These are phyloP conservation scores for Scutellaria minor DNA, from an alignment of 257 asterid species.

Conservation along the genomic window DNA sequence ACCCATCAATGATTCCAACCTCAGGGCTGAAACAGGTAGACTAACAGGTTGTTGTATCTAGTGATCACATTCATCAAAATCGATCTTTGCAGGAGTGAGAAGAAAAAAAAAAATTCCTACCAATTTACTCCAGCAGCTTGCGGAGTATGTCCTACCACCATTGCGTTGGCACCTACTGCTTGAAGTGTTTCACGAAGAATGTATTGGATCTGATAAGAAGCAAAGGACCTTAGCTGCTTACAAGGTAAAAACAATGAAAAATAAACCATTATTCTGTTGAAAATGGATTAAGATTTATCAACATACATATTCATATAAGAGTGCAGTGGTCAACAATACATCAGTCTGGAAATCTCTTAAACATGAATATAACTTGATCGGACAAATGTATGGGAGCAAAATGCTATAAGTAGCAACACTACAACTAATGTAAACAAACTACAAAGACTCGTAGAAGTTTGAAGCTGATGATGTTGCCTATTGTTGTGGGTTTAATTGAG, in stretches of 20 bases:
- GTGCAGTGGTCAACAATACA: background rate
- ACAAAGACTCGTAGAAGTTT: background rate
- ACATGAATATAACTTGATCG: background rate
- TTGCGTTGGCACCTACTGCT: constrained; percentile 83
- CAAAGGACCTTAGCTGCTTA: constrained; percentile 23
- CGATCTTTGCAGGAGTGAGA: constrained; percentile 17
- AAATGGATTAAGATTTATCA: background rate
- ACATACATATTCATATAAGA: background rate
- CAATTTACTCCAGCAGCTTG: constrained; percentile 87
- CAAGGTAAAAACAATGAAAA: background rate
- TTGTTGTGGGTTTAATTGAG: background rate
- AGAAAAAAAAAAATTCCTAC: constrained; percentile 40
- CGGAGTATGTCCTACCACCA: constrained; percentile 99
- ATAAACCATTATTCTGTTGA: constrained; percentile 5
- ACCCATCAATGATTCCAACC: background rate
- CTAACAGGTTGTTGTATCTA: background rate
- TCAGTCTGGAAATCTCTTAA: background rate
- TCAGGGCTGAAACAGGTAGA: constrained; percentile 1
- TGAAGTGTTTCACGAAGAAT: constrained; percentile 77
- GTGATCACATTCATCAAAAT: background rate
- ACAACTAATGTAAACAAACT: constrained; percentile 5
- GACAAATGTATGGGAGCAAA: background rate
- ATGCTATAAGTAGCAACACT: background rate
- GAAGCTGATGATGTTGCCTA: background rate
- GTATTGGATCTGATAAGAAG: constrained; percentile 64